Conservation (phyloP, 2,329 filamentous ascomycete genomes). For the Alternaria sp. region DNA sequence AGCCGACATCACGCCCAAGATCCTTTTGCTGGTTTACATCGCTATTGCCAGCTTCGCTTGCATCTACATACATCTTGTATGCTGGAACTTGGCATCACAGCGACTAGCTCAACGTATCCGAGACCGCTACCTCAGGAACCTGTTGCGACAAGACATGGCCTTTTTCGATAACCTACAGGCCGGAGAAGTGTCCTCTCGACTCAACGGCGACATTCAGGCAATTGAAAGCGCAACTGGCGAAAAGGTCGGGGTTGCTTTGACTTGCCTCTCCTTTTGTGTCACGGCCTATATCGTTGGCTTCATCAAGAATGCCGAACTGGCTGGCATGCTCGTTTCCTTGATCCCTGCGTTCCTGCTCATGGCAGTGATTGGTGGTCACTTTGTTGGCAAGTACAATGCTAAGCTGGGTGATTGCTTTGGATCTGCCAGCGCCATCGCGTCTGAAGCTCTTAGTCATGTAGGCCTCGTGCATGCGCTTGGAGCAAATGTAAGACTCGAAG, state of each 20-base stretch:
- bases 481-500: slow-evolving; percentile 66
- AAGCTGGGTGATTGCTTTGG: slow-evolving; percentile 63
- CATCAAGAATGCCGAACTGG: slow-evolving; percentile 68
- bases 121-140: slow-evolving; percentile 65
- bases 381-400: slow-evolving; percentile 61
- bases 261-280: slow-evolving; percentile 70
- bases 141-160: slow-evolving; percentile 68
- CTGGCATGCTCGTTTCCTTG: slow-evolving; percentile 69
- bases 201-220: slow-evolving; percentile 71
- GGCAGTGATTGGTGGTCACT: slow-evolving; percentile 64
- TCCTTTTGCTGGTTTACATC: slow-evolving; percentile 69
- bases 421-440: slow-evolving; percentile 68
- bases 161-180: slow-evolving; percentile 71
- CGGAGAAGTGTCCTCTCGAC: slow-evolving; percentile 69
- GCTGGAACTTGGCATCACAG: slow-evolving; percentile 71
- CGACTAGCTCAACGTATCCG: slow-evolving; percentile 70
- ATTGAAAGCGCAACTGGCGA: slow-evolving; percentile 74
- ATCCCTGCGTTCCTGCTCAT: slow-evolving; percentile 70
- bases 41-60: slow-evolving; percentile 69
- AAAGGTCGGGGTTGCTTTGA: slow-evolving; percentile 72
- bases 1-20: slow-evolving; percentile 64
- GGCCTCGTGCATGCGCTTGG: slow-evolving; percentile 70
- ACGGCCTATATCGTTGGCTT: slow-evolving; percentile 74
- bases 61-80: slow-evolving; percentile 71
- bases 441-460: slow-evolving; percentile 68